Percentiles rank a stretch among this genome's conserved stretches.
phyloP scores from a whole-genome alignment of 108 stramenopile species.

The Cyclotella sp. region DNA sequence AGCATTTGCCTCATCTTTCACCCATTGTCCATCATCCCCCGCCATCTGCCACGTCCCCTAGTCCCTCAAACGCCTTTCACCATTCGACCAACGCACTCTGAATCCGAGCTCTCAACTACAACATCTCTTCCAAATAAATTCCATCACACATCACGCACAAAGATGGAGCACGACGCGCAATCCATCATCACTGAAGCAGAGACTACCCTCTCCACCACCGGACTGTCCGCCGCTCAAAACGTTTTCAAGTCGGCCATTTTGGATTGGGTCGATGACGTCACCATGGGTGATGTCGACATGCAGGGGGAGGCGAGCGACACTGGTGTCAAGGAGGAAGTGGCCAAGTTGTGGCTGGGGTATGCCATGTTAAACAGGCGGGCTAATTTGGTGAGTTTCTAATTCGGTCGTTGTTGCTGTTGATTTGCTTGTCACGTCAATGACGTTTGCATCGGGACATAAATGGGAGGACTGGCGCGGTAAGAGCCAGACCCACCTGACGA shows the following conservation, averaged over 20 bases:
- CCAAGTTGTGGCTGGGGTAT: constrained; percentile 82
- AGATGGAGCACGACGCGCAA: constrained; percentile 21
- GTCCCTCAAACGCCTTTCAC: background rate
- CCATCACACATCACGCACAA: background rate
- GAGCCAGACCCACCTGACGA: no score
- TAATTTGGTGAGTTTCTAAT: constrained; percentile 54
- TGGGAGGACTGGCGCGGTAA: no score
- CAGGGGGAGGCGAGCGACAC: constrained; percentile 34
- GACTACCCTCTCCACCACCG: constrained; percentile 30
- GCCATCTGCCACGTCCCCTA: background rate
- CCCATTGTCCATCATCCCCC: background rate
- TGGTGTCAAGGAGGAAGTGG: constrained; percentile 60
- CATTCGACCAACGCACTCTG: background rate
- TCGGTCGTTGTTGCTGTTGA: background rate
- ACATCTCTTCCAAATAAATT: background rate
- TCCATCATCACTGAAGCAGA: constrained; percentile 4
- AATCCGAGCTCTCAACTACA: background rate
- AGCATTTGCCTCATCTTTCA: no score
- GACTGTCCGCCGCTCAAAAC: constrained; percentile 71
- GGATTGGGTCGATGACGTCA: constrained; percentile 90
- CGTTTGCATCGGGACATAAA: background rate
- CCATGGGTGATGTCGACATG: constrained; percentile 55
- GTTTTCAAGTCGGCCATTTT: constrained; percentile 79
- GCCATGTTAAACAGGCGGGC: constrained; percentile 66
- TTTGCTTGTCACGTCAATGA: background rate